phyloP scores from a whole-genome alignment of 2,329 filamentous ascomycete species.

The Scedosporium boydii region DNA sequence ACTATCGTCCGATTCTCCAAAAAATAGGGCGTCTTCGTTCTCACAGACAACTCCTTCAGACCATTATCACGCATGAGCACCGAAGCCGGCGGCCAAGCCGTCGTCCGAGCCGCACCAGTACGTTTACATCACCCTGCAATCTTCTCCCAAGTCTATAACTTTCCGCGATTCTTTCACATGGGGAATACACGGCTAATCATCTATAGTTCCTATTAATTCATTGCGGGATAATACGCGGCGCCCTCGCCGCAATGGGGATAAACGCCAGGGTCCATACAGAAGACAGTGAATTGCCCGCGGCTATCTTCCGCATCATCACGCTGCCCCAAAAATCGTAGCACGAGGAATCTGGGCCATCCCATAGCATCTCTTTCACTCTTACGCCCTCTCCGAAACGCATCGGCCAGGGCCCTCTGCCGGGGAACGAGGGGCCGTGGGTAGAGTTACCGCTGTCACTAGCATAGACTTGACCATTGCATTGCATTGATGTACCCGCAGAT shows the following conservation, averaged over 20 bases:
- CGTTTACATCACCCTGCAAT: conserved; percentile 19
- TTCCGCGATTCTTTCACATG: neutral
- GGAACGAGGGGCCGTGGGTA: neutral
- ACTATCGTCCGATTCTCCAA: neutral
- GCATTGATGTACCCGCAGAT: neutral
- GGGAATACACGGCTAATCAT: neutral
- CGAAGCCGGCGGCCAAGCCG: conserved; percentile 62
- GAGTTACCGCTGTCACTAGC: neutral
- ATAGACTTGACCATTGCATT: neutral
- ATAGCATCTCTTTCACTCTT: neutral
- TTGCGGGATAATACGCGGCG: conserved; percentile 83
- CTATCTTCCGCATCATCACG: conserved; percentile 94
- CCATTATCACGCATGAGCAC: conserved; percentile 86
- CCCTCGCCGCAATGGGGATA: conserved; percentile 86
- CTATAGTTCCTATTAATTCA: conserved; percentile 86
- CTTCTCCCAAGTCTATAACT: conserved; percentile 5
- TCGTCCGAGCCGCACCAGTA: conserved; percentile 71
- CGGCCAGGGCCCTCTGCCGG: no score
- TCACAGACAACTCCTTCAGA: conserved; percentile 87
- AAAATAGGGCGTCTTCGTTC: conserved; percentile 79
- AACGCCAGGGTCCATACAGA: conserved; percentile 87
- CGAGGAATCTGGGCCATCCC: neutral
- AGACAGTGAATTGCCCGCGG: conserved; percentile 73
- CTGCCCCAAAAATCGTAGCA: conserved; percentile 52
- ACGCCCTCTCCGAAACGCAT: neutral